Base-by-base conservation (phyloP, 2,329 filamentous ascomycete species). In the Aspergillus transmontanensis region DNA sequence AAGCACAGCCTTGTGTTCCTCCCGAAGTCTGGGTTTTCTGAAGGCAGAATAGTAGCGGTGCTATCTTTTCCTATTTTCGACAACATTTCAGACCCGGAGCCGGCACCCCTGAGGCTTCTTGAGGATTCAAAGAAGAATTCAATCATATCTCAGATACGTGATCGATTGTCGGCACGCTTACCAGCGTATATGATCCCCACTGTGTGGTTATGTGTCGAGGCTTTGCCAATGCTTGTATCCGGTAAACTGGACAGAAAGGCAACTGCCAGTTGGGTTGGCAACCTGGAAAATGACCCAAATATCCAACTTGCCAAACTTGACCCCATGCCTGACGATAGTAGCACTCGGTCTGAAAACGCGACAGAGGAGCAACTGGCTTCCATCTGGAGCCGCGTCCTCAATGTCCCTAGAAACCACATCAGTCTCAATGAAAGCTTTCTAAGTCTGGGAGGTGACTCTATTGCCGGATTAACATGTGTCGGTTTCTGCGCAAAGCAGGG, bases 381-480 rank as follows among this genome's bases (percentile, higher is more conserved):
- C 3, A 73, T 79, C 16, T 80, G 75, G 72, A 76, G 76, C 41
- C 75, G 76, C 21, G 74, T 80, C 6, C 73, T 80, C n/a, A 79
- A 79, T 23, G 71, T 79, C 21, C 75, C 77, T 0, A 61, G 68
- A 12, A 66, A 61, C 16, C 72, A 73, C 14, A 73, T 80, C n/a
- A 71, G 72, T 32, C 30, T 77, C 41, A 66, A 75, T 21, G 71
- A 77, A 54, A 75, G 76, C 48, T 84, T 84, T 64, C 66, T 84
- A 4, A 79, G 75, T 12, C 66, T 83, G 2, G 81, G 82, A 39
- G 82, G 82, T 58, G 82, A 84, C 61, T 83, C 81, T 0, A 83
- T 84, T 60, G 82, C 81, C 46, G 81, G 82, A 0, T 84, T 84
- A 79, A 81, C 81, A 55, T 82, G 82, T 45, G 77, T 82, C 62